These are phyloP conservation scores for Aspergillus fumigatiaffinis DNA, from an alignment of 2,329 filamentous ascomycete species.

Conservation along the genomic window DNA sequence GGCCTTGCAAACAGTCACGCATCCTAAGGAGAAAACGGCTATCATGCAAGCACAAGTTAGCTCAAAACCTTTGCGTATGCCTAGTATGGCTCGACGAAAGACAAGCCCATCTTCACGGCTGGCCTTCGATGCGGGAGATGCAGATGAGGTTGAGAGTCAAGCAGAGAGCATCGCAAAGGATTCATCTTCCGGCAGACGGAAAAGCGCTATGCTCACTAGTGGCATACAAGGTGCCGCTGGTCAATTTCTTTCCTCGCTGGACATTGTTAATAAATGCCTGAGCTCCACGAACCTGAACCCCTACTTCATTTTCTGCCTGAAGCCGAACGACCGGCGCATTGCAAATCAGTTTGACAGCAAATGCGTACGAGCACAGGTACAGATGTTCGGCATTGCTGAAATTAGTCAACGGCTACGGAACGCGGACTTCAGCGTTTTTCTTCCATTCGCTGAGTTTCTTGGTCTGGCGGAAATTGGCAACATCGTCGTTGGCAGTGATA, in stretches of 20 bases:
- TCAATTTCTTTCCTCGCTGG: slow-evolving; percentile 83
- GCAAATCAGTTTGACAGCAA: slow-evolving; percentile 99
- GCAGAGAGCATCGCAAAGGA: slow-evolving; percentile 27
- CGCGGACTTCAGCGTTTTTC: slow-evolving; percentile 91
- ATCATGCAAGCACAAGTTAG: slow-evolving; percentile 96
- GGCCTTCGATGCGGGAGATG: slow-evolving; percentile 35
- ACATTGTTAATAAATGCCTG: slow-evolving; percentile 86
- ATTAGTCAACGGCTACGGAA: slow-evolving; percentile 91
- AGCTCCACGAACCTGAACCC: slow-evolving; percentile 79
- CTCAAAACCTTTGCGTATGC: slow-evolving; percentile 88
- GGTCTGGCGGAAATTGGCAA: slow-evolving; percentile 81
- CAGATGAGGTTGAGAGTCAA: slow-evolving; percentile 35
- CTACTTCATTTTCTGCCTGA: slow-evolving; percentile 96
- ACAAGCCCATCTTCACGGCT: slow-evolving; percentile 52
- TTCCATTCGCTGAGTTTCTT: slow-evolving; percentile 93
- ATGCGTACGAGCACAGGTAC: slow-evolving; percentile 89
- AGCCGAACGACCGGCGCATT: slow-evolving; percentile 94
- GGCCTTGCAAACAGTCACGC: slow-evolving; percentile 84
- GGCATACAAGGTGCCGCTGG: slow-evolving; percentile 78
- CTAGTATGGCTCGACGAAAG: slow-evolving; percentile 84
- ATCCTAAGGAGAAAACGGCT: slow-evolving; percentile 82
- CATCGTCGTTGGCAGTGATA: slow-evolving; percentile 84
- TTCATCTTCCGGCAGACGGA: slow-evolving; percentile 24
- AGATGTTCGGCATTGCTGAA: slow-evolving; percentile 93
- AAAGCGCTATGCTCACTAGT: slow-evolving; percentile 38